Base-by-base conservation (phyloP, 2,329 filamentous ascomycete species). In the Stachybotrys elegans region DNA sequence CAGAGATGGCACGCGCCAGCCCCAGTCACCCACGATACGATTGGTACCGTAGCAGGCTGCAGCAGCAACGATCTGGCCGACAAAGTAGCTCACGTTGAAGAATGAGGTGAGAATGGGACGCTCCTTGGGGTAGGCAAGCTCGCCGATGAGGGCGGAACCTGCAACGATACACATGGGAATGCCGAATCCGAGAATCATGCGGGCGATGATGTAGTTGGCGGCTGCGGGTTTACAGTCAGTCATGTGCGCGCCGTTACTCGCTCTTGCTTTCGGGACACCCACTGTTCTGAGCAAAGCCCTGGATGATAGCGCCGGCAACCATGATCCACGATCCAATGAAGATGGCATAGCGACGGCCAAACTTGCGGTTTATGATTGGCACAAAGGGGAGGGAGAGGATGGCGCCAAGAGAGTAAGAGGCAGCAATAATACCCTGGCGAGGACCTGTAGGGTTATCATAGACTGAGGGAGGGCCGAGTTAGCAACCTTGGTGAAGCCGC, bases 61-160 rank as follows among this genome's bases (percentile, higher is more conserved):
- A 0, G 74, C 71, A 3, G 75, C 69, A 4, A 67, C 42, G 41
- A 79, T 73, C 41, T 68, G 63, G 4, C 76, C 76, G 35, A 80
- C 59, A 49, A 79, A 71, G 53, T 77, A 81, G 11, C 73, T 74
- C 59, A 66, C 72, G 53, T 82, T 82, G 67, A 82, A 82, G 17
- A 44, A 41, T 11, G 76, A 79, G 1, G 77, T 82, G 44, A 82
- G 49, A 32, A 79, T 67, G 0, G 78, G 68, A 43, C 79, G 75
- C 57, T 82, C 78, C 59, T 79, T 81, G 6, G 78, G 78, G 56
- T 82, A 75, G 3, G 70, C 73, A 11, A 83, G 63, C 57, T 83
- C 79, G 53, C 76, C 78, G 23, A 83, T 76, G 39, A 82, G 61
- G 6, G 76, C 70, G 1, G 78, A 79, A 5, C 73, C 78, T 6